These are phyloP conservation scores for Periconia sp. DNA, from an alignment of 2,329 filamentous ascomycete species.

Conservation along the genomic window DNA sequence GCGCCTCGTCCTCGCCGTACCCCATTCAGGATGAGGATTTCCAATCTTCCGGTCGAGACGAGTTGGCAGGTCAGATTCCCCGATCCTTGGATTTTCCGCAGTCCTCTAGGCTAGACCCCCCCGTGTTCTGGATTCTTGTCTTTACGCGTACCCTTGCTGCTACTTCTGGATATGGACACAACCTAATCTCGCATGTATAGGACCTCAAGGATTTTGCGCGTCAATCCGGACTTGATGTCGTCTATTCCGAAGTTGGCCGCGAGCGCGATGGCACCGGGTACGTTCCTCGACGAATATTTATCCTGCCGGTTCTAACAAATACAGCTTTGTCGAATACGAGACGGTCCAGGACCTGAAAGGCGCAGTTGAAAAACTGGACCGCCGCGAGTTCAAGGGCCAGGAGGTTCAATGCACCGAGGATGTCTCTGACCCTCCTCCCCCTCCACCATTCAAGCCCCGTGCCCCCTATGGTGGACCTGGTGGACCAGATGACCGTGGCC, in stretches of 20 bases:
- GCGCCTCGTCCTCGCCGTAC: slow-evolving; percentile 87
- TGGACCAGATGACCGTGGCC: slow-evolving; percentile 65
- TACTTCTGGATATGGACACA: slow-evolving; percentile 47
- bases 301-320: slow-evolving; percentile 17
- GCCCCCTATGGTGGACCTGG: slow-evolving; percentile 36
- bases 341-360: slow-evolving; percentile 84
- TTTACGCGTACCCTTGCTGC: slow-evolving; percentile 34
- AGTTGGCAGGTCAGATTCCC: slow-evolving; percentile 99
- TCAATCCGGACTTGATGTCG: slow-evolving; percentile 93
- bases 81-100: slow-evolving; percentile 46
- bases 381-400: slow-evolving; percentile 87
- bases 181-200: slow-evolving; percentile 87
- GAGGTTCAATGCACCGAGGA: slow-evolving; percentile 84
- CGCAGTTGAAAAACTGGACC: slow-evolving; percentile 93
- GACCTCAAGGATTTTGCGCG: slow-evolving; percentile 99
- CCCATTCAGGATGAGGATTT: slow-evolving; percentile 94
- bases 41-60: slow-evolving; percentile 95
- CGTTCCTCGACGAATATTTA: slow-evolving; percentile 40
- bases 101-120: slow-evolving; percentile 41
- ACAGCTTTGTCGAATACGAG: slow-evolving; percentile 96
- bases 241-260: slow-evolving; percentile 94
- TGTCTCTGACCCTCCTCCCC: slow-evolving; percentile 57
- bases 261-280: slow-evolving; percentile 92
- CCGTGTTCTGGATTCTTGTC: slow-evolving; percentile 42
- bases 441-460: slow-evolving; percentile 39